Base-by-base conservation (phyloP, 306 rosid species). In the Ormosia semicastrata region DNA sequence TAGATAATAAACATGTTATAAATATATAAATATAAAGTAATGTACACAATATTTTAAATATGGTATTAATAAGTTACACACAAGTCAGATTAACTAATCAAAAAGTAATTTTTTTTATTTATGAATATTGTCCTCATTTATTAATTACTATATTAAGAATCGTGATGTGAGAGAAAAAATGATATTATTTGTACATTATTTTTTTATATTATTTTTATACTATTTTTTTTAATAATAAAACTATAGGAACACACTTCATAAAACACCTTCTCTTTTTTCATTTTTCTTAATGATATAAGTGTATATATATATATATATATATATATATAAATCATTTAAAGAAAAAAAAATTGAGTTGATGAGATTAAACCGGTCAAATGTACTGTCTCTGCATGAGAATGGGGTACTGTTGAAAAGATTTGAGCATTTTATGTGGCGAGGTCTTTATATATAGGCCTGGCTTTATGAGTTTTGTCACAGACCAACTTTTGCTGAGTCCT, bases 371-470 rank as follows among this genome's bases (percentile, higher is more conserved):
- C 43, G 15, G 88, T 84, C 90, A 87, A 87, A 84, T 77, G 75
- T 71, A 71, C 81, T 43, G 81, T 41, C 36, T 44, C 49, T 81
- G 85, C 83, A 71, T 85, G 77, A 39, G 65, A 65, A 54, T 50
- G 76, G 75, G 66, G 73, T 37, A 47, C 81, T 18, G 58, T 46
- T 24, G 53, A 72, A 44, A 65, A 24, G 64, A 72, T 77, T 73
- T 78, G 56, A 40, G 74, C 58, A 37, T 66, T 73, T 66, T 40
- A 52, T 49, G 64, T 32, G 66, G 50, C 71, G 18, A 64, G 67
- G 41, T 72, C 83, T 86, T 66, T 90, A 91, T 89, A 88, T 86
- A 87, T 62, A 87, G 77, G 69, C 88, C 73, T 82, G 73, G 8
- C 84, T 79, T 79, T 75, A n/a, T 40, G 52, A n/a, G 81, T 83